Conservation (phyloP, 208 protist genomes). For the Wallacemonas sp. region DNA sequence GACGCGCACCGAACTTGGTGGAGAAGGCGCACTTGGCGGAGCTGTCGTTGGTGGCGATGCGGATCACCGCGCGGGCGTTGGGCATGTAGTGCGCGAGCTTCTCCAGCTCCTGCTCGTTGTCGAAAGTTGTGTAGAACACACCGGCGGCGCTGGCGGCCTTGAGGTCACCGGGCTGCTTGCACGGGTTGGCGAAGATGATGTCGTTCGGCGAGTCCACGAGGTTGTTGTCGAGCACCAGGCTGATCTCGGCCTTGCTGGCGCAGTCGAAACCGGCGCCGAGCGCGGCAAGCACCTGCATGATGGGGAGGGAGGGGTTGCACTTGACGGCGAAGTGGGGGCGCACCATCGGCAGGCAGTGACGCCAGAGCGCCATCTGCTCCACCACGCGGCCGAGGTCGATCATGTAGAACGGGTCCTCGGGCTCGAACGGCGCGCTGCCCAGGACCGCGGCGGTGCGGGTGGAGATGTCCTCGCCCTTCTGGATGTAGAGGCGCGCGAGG, state of each 20-base stretch:
- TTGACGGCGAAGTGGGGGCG: conserved; percentile 85
- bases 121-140: conserved; percentile 78
- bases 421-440: conserved; percentile 19
- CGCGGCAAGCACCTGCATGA: conserved; percentile 61
- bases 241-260: conserved; percentile 67
- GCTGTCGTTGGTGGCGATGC: conserved; percentile 78
- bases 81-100: conserved; percentile 69
- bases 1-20: conserved; percentile 79
- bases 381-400: conserved; percentile 73
- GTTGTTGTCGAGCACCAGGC: conserved; percentile 39
- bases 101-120: conserved; percentile 75
- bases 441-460: neutral
- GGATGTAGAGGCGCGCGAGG: conserved; percentile 36
- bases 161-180: conserved; percentile 75
- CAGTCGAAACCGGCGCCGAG: conserved; percentile 86
- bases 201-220: conserved; percentile 39
- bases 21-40: conserved; percentile 67
- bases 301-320: conserved; percentile 60
- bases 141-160: conserved; percentile 43
- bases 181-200: conserved; percentile 90
- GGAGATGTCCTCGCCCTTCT: conserved; percentile 18
- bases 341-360: conserved; percentile 64
- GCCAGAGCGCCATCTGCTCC: conserved; percentile 69
- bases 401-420: conserved; percentile 79
- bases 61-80: conserved; percentile 48